phyloP scores from a whole-genome alignment of 2,329 filamentous ascomycete species.

The Alternaria triticina region DNA sequence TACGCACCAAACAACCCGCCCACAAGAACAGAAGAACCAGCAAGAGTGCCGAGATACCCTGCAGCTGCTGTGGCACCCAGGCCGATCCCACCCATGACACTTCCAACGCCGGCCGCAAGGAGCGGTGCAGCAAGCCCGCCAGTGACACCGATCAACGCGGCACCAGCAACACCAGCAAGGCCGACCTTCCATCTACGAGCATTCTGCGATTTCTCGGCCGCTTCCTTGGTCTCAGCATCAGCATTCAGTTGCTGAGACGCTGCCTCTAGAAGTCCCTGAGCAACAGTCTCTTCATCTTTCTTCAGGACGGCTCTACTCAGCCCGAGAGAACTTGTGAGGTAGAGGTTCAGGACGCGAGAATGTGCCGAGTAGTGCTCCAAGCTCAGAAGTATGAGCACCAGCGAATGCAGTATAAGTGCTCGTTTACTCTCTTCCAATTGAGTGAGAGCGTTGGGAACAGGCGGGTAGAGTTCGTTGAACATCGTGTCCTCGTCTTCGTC shows the following conservation, averaged over 20 bases:
- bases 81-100: constrained; percentile 77
- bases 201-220: constrained; percentile 70
- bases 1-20: constrained; percentile 93
- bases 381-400: constrained; percentile 75
- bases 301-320: constrained; percentile 69
- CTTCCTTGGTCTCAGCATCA: constrained; percentile 76
- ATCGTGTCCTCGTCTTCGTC: constrained; percentile 46
- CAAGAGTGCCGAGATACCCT: constrained; percentile 78
- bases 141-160: constrained; percentile 83
- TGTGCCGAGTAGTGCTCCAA: constrained; percentile 79
- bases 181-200: constrained; percentile 80
- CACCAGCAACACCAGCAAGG: constrained; percentile 84
- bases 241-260: constrained; percentile 74
- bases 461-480: constrained; percentile 50
- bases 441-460: constrained; percentile 57
- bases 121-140: constrained; percentile 80
- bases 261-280: constrained; percentile 74
- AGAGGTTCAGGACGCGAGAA: constrained; percentile 73
- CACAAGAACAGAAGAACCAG: constrained; percentile 78
- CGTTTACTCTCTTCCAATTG: constrained; percentile 66
- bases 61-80: constrained; percentile 77
- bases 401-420: constrained; percentile 71
- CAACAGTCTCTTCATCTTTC: constrained; percentile 76
- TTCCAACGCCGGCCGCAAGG: constrained; percentile 78
- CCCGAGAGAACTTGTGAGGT: constrained; percentile 73